These are phyloP conservation scores for Alternaria panax DNA, from an alignment of 2,329 filamentous ascomycete species.

Conservation along the genomic window DNA sequence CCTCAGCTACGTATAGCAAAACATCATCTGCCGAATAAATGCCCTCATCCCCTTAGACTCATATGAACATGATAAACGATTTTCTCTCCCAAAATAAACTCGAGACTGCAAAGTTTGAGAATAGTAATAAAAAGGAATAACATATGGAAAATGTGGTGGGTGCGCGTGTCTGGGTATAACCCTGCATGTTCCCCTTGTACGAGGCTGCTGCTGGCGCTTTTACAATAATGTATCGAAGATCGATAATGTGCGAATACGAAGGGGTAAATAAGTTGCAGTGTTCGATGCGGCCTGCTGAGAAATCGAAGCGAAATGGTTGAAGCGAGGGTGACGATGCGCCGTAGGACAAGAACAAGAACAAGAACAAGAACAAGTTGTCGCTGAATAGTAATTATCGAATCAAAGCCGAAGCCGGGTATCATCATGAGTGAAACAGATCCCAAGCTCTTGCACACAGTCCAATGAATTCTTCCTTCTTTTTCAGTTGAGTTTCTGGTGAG, in stretches of 20 bases:
- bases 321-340: slow-evolving; percentile 37
- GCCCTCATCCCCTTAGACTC: slow-evolving; percentile 1
- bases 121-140: slow-evolving; percentile 7
- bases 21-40: slow-evolving; percentile 2
- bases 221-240: slow-evolving; percentile 18
- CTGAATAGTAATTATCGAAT: slow-evolving; percentile 18
- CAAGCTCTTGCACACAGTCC: slow-evolving; percentile 86
- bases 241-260: slow-evolving; percentile 18
- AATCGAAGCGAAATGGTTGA: slow-evolving; percentile 25
- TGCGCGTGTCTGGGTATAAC: slow-evolving; percentile 24
- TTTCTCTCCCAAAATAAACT: background rate
- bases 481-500: slow-evolving; percentile 79
- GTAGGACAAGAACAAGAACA: slow-evolving; percentile 15
- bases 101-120: slow-evolving; percentile 1
- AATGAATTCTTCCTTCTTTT: slow-evolving; percentile 93
- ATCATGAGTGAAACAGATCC: slow-evolving; percentile 93
- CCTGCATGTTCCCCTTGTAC: slow-evolving; percentile 25
- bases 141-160: slow-evolving; percentile 7
- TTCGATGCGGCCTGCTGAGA: slow-evolving; percentile 13
- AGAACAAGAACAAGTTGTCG: slow-evolving; percentile 18
- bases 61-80: background rate
- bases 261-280: slow-evolving; percentile 22
- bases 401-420: slow-evolving; percentile 18
- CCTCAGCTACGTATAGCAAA: slow-evolving; percentile 14
- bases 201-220: slow-evolving; percentile 27